Base-by-base conservation (phyloP, 345 rosid genomes). In the Citrus medica region DNA sequence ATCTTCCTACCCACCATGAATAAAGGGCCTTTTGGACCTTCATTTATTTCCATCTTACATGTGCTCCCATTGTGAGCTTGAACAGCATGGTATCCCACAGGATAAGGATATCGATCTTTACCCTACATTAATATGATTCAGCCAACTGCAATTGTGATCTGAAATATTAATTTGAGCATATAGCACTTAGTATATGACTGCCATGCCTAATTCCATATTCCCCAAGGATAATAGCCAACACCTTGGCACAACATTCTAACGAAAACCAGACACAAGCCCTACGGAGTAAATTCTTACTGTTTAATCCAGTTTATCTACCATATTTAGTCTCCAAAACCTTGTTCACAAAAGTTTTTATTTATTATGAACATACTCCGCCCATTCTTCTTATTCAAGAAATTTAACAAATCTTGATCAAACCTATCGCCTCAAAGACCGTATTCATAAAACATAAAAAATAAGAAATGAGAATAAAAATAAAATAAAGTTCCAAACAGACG, bases 81-180 rank as follows among this genome's bases (percentile, higher is more conserved):
- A 68, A 86, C 83, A 76, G 97, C 98, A 37, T 67, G 88, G 85
- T 89, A 95, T 24, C 98, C 97, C 82, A 92, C 90, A 9, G 97
- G 98, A 86, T 93, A 95, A 81, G 98, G 98, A 85, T 89, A 90
- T 10, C 98, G 94, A 84, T 89, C 97, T 88, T 91, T 91, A 4
- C 99, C 97, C 99, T 95, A 70, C 67, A 76, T 71, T 6, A 65
- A 65, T 21, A 82, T 9, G 42, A 71, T 56, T 28, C 30, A 62
- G 65, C 33, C 35, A 76, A 30, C n/a, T 9, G 28, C 33, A n/a
- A n/a, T 51, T 48, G 27, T 35, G 51, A 22, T 65, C 24, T 80
- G 67, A 24, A 71, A 79, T 13, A 65, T 42, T 17, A 71, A 28
- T 33, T 32, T 48, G 35, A 25, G 76, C 7, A 32, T 10, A 37